Percentiles rank a stretch among this genome's conserved stretches.
phyloP scores from a whole-genome alignment of 2,329 filamentous ascomycete species.

The Colletotrichum lini region DNA sequence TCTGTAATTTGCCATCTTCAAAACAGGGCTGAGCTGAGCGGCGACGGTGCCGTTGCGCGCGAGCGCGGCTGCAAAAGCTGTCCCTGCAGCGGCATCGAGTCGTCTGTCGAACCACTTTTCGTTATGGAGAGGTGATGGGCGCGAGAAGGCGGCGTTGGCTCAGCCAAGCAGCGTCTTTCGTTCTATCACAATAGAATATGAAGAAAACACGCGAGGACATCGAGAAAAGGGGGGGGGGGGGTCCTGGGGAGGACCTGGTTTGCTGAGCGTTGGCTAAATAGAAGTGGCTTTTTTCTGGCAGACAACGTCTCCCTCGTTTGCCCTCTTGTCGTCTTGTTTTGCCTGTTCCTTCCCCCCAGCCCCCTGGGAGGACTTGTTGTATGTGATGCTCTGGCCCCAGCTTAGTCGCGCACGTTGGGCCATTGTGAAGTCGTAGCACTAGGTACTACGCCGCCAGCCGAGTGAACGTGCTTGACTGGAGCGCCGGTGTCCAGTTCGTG shows the following conservation, averaged over 20 bases:
- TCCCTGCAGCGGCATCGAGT: conserved; percentile 29
- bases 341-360: neutral
- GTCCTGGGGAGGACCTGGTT: conserved; percentile 22
- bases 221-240: neutral
- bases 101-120: neutral
- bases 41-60: neutral
- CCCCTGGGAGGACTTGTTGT: conserved; percentile 4
- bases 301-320: conserved; percentile 25
- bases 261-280: conserved; percentile 33
- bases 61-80: conserved; percentile 20
- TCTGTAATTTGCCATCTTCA: conserved; percentile 11
- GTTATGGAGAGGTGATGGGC: conserved; percentile 39
- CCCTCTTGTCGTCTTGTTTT: neutral
- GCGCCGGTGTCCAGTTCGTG: neutral
- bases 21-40: conserved; percentile 8
- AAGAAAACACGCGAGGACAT: conserved; percentile 2
- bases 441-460: conserved; percentile 14
- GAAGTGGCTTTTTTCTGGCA: conserved; percentile 35
- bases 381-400: conserved; percentile 18
- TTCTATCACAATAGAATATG: conserved; percentile 31
- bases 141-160: conserved; percentile 11
- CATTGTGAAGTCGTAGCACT: conserved; percentile 8
- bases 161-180: conserved; percentile 11
- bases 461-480: neutral
- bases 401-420: neutral